Conservation (phyloP, 2,329 filamentous ascomycete genomes). For the Aspergillus bombycis region DNA sequence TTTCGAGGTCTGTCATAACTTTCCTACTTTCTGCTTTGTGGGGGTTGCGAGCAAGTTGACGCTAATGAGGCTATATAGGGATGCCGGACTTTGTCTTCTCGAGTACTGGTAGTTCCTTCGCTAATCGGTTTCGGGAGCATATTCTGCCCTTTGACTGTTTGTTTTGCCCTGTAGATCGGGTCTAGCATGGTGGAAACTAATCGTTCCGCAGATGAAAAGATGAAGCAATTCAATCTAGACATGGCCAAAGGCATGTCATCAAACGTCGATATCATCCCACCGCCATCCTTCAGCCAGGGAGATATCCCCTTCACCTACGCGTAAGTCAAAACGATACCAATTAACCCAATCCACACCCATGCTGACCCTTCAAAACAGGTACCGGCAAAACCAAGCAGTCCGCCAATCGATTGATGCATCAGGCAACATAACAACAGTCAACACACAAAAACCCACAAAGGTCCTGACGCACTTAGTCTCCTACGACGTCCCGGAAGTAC, state of each 20-base stretch:
- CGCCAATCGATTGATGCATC: constrained; percentile 61
- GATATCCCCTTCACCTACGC: constrained; percentile 70
- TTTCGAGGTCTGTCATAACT: constrained; percentile 66
- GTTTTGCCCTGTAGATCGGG: constrained; percentile 17
- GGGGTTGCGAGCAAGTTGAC: background rate
- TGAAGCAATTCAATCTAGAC: constrained; percentile 69
- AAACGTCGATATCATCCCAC: constrained; percentile 74
- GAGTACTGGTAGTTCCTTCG: constrained; percentile 68
- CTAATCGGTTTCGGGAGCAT: constrained; percentile 70
- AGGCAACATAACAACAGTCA: constrained; percentile 63
- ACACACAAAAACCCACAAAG: constrained; percentile 60
- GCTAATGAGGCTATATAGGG: constrained; percentile 42
- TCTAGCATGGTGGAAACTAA: background rate
- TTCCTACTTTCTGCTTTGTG: background rate
- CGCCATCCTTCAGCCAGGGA: constrained; percentile 75
- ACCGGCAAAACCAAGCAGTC: constrained; percentile 82
- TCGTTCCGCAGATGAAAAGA: constrained; percentile 50
- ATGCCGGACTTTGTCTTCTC: constrained; percentile 87
- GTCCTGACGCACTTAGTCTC: constrained; percentile 62
- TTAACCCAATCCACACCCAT: background rate
- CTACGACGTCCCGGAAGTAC: constrained; percentile 65
- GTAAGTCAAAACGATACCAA: constrained; percentile 34
- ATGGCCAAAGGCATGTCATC: constrained; percentile 61
- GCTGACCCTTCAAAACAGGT: constrained; percentile 55
- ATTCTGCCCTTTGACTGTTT: constrained; percentile 72